Conservation (phyloP, 2,329 filamentous ascomycete genomes). For the Neonectria ditissima region DNA sequence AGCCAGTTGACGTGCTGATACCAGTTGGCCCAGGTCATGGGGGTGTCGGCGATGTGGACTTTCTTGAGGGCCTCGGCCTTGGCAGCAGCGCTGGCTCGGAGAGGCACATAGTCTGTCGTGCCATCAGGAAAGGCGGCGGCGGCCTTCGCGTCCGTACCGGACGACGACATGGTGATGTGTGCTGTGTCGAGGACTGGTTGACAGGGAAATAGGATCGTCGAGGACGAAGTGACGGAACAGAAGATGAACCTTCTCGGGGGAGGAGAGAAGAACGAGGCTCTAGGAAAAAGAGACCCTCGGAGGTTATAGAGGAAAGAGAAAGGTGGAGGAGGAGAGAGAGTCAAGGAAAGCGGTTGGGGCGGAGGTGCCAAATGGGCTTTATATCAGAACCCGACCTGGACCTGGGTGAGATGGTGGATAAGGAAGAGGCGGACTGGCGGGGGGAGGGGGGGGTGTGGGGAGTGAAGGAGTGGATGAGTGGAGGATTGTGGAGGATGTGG, state of each 20-base stretch:
- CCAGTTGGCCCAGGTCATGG: constrained; percentile 86
- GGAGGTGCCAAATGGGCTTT: constrained; percentile 46
- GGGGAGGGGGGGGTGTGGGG: constrained; percentile 37
- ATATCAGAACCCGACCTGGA: constrained; percentile 43
- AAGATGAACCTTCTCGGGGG: constrained; percentile 32
- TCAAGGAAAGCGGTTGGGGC: constrained; percentile 37
- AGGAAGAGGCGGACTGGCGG: constrained; percentile 22
- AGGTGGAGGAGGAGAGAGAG: constrained; percentile 29
- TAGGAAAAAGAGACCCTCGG: constrained; percentile 31
- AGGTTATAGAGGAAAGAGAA: constrained; percentile 20
- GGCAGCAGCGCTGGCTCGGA: constrained; percentile 50
- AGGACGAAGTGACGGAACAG: constrained; percentile 22
- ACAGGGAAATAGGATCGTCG: constrained; percentile 18
- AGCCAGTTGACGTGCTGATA: constrained; percentile 95
- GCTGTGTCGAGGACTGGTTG: constrained; percentile 13
- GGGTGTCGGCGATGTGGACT: constrained; percentile 83
- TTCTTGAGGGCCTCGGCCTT: constrained; percentile 39
- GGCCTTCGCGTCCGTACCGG: constrained; percentile 53
- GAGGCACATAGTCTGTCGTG: constrained; percentile 67
- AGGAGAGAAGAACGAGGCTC: constrained; percentile 30
- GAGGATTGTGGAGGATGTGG: constrained; percentile 32
- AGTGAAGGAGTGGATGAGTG: constrained; percentile 39
- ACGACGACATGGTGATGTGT: constrained; percentile 51
- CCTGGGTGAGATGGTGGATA: constrained; percentile 34
- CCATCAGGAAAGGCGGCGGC: constrained; percentile 62